Evolutionary conservation across 768 basidiomycete species (phyloP).

Genomic region (Amanita pseudoporphyria): DNA sequence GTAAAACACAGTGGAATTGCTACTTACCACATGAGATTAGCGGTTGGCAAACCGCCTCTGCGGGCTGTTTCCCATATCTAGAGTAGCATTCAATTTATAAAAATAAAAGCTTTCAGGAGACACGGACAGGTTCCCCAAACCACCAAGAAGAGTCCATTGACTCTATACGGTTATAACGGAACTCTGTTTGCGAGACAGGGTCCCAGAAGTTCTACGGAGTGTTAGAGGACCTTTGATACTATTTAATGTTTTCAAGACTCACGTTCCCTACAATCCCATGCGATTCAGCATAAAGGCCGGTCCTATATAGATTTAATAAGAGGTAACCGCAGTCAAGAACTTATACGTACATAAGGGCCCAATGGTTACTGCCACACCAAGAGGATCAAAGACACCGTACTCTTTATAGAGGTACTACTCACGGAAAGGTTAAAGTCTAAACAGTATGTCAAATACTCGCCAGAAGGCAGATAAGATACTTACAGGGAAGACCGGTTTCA

Average conservation of each 20-base stretch:
- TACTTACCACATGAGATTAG: constrained; percentile 87
- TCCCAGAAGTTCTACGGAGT: constrained; percentile 78
- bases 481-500: constrained; percentile 85
- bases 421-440: constrained; percentile 88
- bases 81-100: neutral
- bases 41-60: constrained; percentile 63
- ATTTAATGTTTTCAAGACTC: constrained; percentile 12
- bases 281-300: constrained; percentile 81
- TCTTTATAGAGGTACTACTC: constrained; percentile 23
- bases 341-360: constrained; percentile 63
- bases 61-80: constrained; percentile 90
- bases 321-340: neutral
- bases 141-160: constrained; percentile 73
- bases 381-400: neutral
- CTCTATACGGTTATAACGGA: constrained; percentile 58
- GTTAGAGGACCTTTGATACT: neutral
- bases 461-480: constrained; percentile 1
- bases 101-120: neutral
- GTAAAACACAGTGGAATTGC: neutral
- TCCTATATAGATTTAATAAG: constrained; percentile 38
- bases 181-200: constrained; percentile 48
- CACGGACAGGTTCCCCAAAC: constrained; percentile 74
- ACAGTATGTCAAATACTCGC: constrained; percentile 8
- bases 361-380: constrained; percentile 62
- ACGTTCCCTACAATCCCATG: constrained; percentile 91